Evolutionary conservation across 2,329 filamentous ascomycete species (phyloP).

Genomic region (Ceratocystis destructans): DNA sequence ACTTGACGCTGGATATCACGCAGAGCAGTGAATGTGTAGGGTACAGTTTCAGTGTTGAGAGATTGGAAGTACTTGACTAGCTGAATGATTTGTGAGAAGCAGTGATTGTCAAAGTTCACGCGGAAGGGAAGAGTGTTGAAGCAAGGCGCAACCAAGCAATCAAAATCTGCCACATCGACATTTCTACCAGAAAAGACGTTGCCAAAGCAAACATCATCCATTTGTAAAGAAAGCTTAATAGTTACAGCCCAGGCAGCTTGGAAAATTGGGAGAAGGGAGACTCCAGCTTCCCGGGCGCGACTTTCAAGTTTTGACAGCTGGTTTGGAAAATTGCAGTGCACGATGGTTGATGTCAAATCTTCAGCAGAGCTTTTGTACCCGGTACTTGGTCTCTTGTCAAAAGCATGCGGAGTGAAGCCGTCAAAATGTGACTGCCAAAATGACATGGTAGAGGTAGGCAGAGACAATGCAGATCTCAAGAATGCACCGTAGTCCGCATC

Average conservation of each 20-base stretch:
- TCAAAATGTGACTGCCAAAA: conserved; percentile 49
- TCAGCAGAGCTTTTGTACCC: conserved; percentile 14
- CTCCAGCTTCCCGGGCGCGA: conserved; percentile 25
- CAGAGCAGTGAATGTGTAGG: conserved; percentile 62
- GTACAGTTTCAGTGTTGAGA: conserved; percentile 46
- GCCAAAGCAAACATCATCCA: conserved; percentile 67
- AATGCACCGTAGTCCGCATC: conserved; percentile 49
- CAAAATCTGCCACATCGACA: conserved; percentile 48
- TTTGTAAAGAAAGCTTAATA: conserved; percentile 41
- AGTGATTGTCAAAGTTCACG: conserved; percentile 33
- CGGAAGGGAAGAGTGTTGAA: conserved; percentile 80
- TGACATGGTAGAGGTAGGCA: conserved; percentile 35
- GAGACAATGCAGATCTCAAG: conserved; percentile 41
- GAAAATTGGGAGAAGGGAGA: conserved; percentile 51
- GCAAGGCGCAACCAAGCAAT: conserved; percentile 69
- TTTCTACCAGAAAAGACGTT: conserved; percentile 72
- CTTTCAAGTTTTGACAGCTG: background rate
- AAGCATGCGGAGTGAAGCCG: conserved; percentile 37
- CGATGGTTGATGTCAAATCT: background rate
- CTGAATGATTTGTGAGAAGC: conserved; percentile 34
- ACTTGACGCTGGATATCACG: conserved; percentile 50
- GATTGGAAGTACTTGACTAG: conserved; percentile 47
- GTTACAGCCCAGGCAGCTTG: conserved; percentile 62
- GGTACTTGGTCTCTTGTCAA: conserved; percentile 14
- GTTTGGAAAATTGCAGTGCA: background rate